Evolutionary conservation across 352 stramenopile species (phyloP).

Genomic region (Saprolegnia diclina): DNA sequence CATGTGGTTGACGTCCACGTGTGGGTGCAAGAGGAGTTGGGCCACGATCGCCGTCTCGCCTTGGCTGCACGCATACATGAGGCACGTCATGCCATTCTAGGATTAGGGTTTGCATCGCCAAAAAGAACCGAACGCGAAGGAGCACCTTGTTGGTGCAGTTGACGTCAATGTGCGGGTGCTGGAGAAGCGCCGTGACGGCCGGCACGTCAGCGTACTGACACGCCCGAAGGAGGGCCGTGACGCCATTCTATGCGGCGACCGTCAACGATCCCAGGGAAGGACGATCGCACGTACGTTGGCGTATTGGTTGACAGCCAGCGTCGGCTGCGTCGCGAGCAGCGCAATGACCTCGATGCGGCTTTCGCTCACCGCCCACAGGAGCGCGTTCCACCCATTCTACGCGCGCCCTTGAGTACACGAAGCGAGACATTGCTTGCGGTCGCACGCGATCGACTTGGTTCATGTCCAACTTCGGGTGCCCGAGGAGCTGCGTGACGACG

Average conservation of each 20-base stretch:
- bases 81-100: constrained; percentile 16
- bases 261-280: too few species aligned
- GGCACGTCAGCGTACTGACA: constrained; percentile 6
- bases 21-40: neutral
- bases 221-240: neutral
- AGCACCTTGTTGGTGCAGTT: constrained; percentile 22
- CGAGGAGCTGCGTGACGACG: neutral
- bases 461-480: neutral
- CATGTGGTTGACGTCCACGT: constrained; percentile 19
- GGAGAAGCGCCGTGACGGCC: constrained; percentile 2
- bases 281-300: neutral
- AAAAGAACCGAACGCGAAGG: neutral
- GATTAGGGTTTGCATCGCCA: neutral
- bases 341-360: constrained; percentile 5
- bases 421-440: neutral
- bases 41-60: neutral
- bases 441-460: constrained; percentile 17
- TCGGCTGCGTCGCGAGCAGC: neutral
- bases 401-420: neutral
- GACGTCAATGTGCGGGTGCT: constrained; percentile 3
- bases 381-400: constrained; percentile 6
- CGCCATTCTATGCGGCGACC: constrained; percentile 16
- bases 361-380: constrained; percentile 6
- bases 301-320: neutral
- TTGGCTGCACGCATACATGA: constrained; percentile 24